Evolutionary conservation across 805 yeast genomes (phyloP), one percentile per base, ranked within the genome.

Genomic region (Saccharomycopsis fibuligera): DNA sequence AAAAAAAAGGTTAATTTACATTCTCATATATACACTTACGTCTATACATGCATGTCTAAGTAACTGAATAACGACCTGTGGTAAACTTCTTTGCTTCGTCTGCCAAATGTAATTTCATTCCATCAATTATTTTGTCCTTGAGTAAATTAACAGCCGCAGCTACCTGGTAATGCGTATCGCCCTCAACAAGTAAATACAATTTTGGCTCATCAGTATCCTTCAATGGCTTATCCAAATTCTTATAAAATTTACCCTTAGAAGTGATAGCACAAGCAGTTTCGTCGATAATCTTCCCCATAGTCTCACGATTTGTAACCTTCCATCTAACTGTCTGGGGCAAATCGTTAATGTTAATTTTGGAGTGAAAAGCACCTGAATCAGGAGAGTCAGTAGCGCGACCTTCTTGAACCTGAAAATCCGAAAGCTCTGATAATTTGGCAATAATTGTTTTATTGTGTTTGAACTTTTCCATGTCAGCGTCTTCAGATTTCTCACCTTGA

Each of bases 261-360:
- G 96, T 89, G 40, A 90, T 78, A 4, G 95, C 79, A 2, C 88
- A 78, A 1, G 81, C 75, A 0, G 93, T 81, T 42, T 78, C 68
- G 44, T 88, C 95, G 39, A 78, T 79, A 41, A 89, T 74, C 57
- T 76, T 76, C 1, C 76, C 62, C 35, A 83, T 67, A 40, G 78
- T 81, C 1, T 82, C 81, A 31, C 83, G 74, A 57, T 80, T 82
- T 3, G 89, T 78, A 2, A 84, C 86, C 48, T 70, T 71, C 95
- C 95, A 84, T 58, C 96, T 69, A 0, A 85, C 86, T 23, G 73
- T 69, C 59, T 84, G 88, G 0, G 98, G 96, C 30, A 86, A 70
- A 62, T 93, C 97, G 57, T 91, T 91, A 55, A 91, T 80, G 43
- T 78, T 76, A 41, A 91, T 72, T 31, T 79, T 74, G 0, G 96